Base-by-base conservation (phyloP, 108 stramenopile species). In the Bacterosira constricta region DNA sequence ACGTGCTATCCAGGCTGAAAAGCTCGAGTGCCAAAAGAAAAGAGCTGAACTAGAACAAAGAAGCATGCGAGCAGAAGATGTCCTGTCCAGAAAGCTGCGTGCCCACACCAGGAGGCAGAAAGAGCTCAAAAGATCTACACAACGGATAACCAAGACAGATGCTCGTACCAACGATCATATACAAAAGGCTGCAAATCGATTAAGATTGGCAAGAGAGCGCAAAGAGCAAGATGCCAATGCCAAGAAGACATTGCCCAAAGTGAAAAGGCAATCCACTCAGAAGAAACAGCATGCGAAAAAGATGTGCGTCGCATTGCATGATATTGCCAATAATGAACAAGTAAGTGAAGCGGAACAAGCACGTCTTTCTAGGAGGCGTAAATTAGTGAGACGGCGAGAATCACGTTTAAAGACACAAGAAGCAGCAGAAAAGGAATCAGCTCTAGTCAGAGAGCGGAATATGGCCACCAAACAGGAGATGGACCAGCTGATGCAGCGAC, bases 171-270 rank as follows among this genome's bases (percentile, higher is more conserved):
- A 69, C 58, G 46, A 69, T 34, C 56, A 47, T 1, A 69, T 69
- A 12, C 2, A 69, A 36, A 69, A 59, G 56, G 55, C 44, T n/a
- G 68, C 57, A 1, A 30, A 57, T 30, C 44, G 68, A n/a, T 27
- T 59, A 31, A 69, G 35, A 11, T 44, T 36, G 20, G 57, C 56
- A 32, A 53, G 57, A 54, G 46, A 58, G 25, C n/a, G 44, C 8
- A 53, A 54, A 42, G 45, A 59, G 15, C 23, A 20, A 3, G 4
- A 49, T 2, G 29, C 57, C 27, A 58, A 34, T 31, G 68, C 57
- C 20, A 69, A 69, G 17, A 34, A 58, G 21, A 26, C 27, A 15
- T 45, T 69, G 36, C 68, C 68, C 13, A 0, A 20, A 32, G 45
- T 69, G 20, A 12, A 55, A 5, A 57, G 68, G 21, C 46, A 54